phyloP scores from a whole-genome alignment of 768 basidiomycete species.

The Boletellus ananiceps region DNA sequence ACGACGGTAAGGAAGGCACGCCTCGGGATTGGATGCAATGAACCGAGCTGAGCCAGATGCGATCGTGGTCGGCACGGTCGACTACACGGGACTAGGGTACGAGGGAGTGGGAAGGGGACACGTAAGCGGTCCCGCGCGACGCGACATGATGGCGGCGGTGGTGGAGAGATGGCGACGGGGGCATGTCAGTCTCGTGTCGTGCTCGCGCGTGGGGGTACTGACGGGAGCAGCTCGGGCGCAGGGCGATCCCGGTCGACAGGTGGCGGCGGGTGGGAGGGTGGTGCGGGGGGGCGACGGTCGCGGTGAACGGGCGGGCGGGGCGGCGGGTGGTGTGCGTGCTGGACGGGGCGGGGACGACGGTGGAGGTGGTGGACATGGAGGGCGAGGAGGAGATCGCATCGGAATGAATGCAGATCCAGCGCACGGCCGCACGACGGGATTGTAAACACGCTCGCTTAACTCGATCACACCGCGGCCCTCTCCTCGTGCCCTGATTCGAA shows the following conservation, averaged over 20 bases:
- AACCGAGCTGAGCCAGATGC: conserved; percentile 40
- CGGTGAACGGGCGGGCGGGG: conserved; percentile 70
- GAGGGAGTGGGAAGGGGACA: conserved; percentile 44
- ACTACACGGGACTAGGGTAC: conserved; percentile 60
- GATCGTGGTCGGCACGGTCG: conserved; percentile 59
- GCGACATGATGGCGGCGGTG: conserved; percentile 60
- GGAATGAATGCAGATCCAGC: conserved; percentile 35
- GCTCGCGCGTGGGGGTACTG: conserved; percentile 32
- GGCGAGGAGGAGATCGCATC: conserved; percentile 47
- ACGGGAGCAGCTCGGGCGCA: conserved; percentile 44
- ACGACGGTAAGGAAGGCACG: conserved; percentile 41
- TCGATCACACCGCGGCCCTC: conserved; percentile 37
- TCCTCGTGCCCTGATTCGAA: conserved; percentile 69
- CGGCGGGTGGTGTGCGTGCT: conserved; percentile 74
- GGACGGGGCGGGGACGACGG: conserved; percentile 52
- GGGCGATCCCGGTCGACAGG: conserved; percentile 50
- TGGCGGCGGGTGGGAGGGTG: conserved; percentile 52
- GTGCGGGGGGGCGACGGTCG: conserved; percentile 51
- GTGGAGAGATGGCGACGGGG: conserved; percentile 55
- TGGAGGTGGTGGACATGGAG: conserved; percentile 80
- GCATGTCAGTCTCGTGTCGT: conserved; percentile 50
- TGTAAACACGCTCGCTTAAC: conserved; percentile 37
- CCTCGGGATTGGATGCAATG: conserved; percentile 24
- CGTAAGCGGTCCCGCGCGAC: conserved; percentile 54
- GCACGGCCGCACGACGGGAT: conserved; percentile 29